These are phyloP conservation scores for Mycena crocata DNA, from an alignment of 768 basidiomycete species.

Conservation along the genomic window DNA sequence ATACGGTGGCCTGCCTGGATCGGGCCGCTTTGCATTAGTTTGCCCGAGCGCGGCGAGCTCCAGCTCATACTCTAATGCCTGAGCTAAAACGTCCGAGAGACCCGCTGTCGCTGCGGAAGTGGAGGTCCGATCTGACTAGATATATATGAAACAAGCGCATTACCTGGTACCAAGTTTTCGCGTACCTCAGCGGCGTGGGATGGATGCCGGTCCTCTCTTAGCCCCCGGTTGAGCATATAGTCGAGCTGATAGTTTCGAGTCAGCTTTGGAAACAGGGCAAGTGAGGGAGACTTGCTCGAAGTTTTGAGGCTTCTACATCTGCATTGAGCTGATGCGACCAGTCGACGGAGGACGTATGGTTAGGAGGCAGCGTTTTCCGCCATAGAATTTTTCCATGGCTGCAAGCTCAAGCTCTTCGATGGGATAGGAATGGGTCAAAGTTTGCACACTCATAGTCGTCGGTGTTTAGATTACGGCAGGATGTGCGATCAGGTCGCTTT, in stretches of 20 bases:
- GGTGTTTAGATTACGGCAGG: too few relatives aligned
- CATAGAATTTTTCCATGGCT: neutral
- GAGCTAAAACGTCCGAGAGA: too few relatives aligned
- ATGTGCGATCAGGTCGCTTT: too few relatives aligned
- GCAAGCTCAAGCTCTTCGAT: neutral
- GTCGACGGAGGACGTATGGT: neutral
- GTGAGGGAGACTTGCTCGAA: neutral
- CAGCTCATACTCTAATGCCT: too few relatives aligned
- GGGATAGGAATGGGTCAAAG: neutral
- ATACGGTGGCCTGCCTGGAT: too few relatives aligned
- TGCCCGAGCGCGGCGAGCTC: too few relatives aligned
- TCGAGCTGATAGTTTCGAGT: conserved; percentile 17
- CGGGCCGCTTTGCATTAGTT: too few relatives aligned
- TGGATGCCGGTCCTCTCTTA: conserved; percentile 28
- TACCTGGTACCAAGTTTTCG: conserved; percentile 34
- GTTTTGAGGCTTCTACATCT: neutral
- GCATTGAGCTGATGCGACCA: neutral
- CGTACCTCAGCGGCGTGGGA: conserved; percentile 28
- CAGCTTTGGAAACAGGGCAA: neutral
- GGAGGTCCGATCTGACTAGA: neutral
- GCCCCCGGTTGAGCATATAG: conserved; percentile 29
- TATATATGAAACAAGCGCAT: neutral
- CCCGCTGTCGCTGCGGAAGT: neutral
- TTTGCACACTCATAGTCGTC: too few relatives aligned
- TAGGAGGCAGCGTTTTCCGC: neutral